Evolutionary conservation across 768 basidiomycete species (phyloP).

Genomic region (Boletus pseudopeckii): DNA sequence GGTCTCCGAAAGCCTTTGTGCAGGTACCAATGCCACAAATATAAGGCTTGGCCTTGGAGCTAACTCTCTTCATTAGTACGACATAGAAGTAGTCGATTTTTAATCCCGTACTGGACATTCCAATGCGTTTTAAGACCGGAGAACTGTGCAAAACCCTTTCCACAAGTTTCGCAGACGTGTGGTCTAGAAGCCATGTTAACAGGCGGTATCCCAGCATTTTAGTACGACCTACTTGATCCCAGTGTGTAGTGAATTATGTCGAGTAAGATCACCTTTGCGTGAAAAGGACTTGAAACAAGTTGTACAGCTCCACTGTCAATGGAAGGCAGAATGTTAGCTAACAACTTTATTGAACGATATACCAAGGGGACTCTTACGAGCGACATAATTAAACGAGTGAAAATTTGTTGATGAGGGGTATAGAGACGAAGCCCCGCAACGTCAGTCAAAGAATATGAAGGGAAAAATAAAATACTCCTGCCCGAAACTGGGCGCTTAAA

Average conservation of each 20-base stretch:
- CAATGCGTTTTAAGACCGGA: conserved; percentile 60
- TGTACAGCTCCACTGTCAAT: conserved; percentile 37
- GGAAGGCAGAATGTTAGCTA: neutral
- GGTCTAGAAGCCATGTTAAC: conserved; percentile 38
- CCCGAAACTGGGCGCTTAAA: conserved; percentile 17
- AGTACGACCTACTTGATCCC: conserved; percentile 42
- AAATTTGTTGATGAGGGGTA: conserved; percentile 18
- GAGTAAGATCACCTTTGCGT: conserved; percentile 57
- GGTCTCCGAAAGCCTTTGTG: conserved; percentile 56
- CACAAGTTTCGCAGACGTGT: conserved; percentile 49
- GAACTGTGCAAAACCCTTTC: conserved; percentile 54
- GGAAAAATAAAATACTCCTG: conserved; percentile 2
- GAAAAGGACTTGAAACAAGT: conserved; percentile 49
- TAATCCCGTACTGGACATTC: conserved; percentile 59
- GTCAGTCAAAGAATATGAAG: conserved; percentile 26
- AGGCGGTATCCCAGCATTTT: neutral
- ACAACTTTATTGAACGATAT: neutral
- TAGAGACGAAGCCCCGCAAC: conserved; percentile 47
- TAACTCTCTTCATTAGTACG: conserved; percentile 25
- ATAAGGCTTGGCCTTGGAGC: conserved; percentile 51
- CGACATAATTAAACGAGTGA: conserved; percentile 17
- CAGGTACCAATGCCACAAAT: conserved; percentile 48
- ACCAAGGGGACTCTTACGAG: conserved; percentile 13
- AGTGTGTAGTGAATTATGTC: conserved; percentile 52
- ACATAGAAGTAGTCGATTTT: neutral